These are phyloP conservation scores for Dryadomyces quercivorus DNA, from an alignment of 2,329 filamentous ascomycete genomes.

Conservation along the genomic window DNA sequence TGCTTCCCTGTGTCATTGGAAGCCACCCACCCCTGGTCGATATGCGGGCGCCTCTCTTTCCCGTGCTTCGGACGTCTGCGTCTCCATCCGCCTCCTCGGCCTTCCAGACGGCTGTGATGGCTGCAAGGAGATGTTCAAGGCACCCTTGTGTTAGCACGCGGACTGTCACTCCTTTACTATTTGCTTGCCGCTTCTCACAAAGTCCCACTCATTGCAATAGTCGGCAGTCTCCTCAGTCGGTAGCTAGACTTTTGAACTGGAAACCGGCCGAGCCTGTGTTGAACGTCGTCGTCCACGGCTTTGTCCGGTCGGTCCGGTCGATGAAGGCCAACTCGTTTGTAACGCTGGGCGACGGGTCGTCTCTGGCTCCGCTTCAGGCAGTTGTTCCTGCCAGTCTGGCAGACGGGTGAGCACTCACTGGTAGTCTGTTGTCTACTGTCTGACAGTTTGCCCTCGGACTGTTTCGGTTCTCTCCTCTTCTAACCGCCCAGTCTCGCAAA, in stretches of 20 bases:
- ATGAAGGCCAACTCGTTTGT: constrained; percentile 80
- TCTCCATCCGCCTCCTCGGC: not conserved
- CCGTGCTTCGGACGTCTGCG: not conserved
- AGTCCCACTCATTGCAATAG: not conserved
- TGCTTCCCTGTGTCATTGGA: no score
- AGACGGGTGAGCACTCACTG: constrained; percentile 46
- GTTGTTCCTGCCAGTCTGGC: constrained; percentile 62
- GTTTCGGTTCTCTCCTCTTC: constrained; percentile 3
- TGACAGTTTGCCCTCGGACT: not conserved
- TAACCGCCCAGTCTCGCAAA: constrained; percentile 53
- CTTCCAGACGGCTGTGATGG: no score
- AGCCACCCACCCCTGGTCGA: not conserved
- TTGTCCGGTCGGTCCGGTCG: constrained; percentile 71
- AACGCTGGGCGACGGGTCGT: constrained; percentile 78
- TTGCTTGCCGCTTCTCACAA: constrained; percentile 8
- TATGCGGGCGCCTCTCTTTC: not conserved
- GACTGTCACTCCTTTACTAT: no score
- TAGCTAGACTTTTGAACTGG: constrained; percentile 46
- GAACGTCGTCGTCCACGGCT: constrained; percentile 59
- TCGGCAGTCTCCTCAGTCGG: constrained; percentile 16
- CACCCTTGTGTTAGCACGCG: no score
- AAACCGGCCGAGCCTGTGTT: constrained; percentile 29
- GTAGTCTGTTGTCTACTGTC: constrained; percentile 6
- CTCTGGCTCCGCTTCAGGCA: constrained; percentile 65
- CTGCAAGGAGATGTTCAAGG: no score